Conservation (phyloP, 2,329 filamentous ascomycete genomes). For the Stromatinia cepivora region DNA sequence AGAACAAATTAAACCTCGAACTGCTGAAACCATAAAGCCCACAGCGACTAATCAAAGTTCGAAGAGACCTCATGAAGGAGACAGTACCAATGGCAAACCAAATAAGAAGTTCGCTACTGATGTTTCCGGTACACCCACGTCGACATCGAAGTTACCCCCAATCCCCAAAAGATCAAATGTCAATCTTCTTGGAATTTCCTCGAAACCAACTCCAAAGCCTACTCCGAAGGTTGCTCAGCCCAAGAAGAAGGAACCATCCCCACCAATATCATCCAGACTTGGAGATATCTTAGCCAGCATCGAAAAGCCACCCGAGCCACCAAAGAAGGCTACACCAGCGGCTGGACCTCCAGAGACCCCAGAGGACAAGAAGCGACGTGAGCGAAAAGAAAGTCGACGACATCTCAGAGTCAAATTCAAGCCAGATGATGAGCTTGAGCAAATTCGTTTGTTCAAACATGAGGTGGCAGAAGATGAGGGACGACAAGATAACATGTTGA, state of each 20-base stretch:
- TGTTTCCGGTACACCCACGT: conserved; percentile 33
- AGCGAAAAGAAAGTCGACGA: conserved; percentile 71
- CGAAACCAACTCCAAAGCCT: conserved; percentile 38
- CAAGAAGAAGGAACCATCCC: conserved; percentile 41
- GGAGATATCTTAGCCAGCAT: conserved; percentile 41
- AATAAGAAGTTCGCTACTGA: conserved; percentile 41
- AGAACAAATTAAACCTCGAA: conserved; percentile 33
- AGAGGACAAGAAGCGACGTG: conserved; percentile 64
- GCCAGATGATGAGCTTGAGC: conserved; percentile 63
- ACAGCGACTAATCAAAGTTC: conserved; percentile 26
- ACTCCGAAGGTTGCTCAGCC: conserved; percentile 37
- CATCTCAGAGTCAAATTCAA: conserved; percentile 72
- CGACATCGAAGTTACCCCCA: conserved; percentile 29
- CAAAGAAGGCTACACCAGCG: conserved; percentile 37
- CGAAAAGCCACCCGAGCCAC: conserved; percentile 38
- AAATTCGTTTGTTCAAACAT: conserved; percentile 69
- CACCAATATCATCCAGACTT: conserved; percentile 39
- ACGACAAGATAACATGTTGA: conserved; percentile 65
- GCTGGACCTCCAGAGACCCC: conserved; percentile 56
- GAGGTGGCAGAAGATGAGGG: conserved; percentile 70
- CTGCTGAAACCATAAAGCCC: conserved; percentile 28
- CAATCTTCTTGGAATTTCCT: conserved; percentile 37
- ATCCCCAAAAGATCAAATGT: conserved; percentile 33
- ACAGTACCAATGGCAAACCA: conserved; percentile 36
- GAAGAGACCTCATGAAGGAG: conserved; percentile 41